A percentile compares a stretch with the other conserved stretches of the same genome.
Evolutionary conservation across 805 yeast species (phyloP).

Genomic region (Grigorovia jiainica): DNA sequence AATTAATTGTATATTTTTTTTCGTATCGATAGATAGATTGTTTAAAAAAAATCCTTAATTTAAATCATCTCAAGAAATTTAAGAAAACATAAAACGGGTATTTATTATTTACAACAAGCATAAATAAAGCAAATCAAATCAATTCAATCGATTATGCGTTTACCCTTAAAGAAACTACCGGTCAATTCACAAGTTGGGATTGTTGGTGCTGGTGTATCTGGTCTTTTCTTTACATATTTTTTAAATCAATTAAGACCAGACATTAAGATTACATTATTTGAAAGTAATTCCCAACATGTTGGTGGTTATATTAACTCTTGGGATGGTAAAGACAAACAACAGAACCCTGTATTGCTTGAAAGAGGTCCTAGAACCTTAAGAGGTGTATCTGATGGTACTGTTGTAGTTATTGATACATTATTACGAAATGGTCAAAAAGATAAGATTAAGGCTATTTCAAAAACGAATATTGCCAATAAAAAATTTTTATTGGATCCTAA

Average conservation of each 20-base stretch:
- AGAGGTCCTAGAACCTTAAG: conserved; percentile 88
- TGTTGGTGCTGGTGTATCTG: conserved; percentile 84
- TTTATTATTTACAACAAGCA: too few species aligned
- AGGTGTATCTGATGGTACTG: conserved; percentile 72
- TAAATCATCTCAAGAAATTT: too few species aligned
- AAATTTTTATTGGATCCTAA: conserved; percentile 50
- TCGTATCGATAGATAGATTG: too few species aligned
- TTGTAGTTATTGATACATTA: conserved; percentile 55
- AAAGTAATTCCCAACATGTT: conserved; percentile 35
- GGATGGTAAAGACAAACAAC: conserved; percentile 25
- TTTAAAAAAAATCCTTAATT: too few species aligned
- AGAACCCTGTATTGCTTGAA: conserved; percentile 39
- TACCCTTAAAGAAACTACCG: conserved; percentile 14
- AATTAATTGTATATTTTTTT: too few species aligned
- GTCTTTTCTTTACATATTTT: conserved; percentile 64
- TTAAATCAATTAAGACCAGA: conserved; percentile 71
- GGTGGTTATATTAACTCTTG: conserved; percentile 79
- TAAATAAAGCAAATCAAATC: too few species aligned
- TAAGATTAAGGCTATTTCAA: conserved; percentile 50
- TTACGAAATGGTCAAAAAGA: conserved; percentile 36
- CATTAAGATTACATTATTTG: conserved; percentile 52
- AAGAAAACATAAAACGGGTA: too few species aligned
- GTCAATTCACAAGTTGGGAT: conserved; percentile 48
- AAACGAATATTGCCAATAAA: conserved; percentile 53
- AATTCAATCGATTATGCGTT: background rate